Evolutionary conservation across 2,329 filamentous ascomycete genomes (phyloP).

Genomic region (Intubia oerlemansii): DNA sequence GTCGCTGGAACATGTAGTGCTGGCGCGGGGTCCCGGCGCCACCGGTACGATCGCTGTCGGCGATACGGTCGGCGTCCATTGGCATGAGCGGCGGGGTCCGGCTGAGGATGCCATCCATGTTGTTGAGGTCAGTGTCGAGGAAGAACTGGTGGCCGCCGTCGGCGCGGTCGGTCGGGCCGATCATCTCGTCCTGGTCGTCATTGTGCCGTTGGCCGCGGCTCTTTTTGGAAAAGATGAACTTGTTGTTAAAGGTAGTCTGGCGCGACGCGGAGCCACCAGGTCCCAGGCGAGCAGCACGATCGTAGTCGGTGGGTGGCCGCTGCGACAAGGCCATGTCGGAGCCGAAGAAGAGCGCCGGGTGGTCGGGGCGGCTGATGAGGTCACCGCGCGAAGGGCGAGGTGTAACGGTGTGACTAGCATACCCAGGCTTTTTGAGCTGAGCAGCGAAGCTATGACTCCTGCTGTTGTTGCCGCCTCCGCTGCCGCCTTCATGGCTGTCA

Average conservation of each 20-base stretch:
- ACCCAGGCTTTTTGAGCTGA: slow-evolving; percentile 24
- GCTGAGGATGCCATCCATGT: slow-evolving; percentile 82
- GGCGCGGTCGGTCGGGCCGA: slow-evolving; percentile 35
- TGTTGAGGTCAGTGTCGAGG: slow-evolving; percentile 69
- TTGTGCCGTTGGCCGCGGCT: slow-evolving; percentile 21
- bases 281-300: no score
- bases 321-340: slow-evolving; percentile 9
- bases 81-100: slow-evolving; percentile 50
- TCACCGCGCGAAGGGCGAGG: slow-evolving; percentile 27
- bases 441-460: slow-evolving; percentile 9
- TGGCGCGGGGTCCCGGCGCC: no score
- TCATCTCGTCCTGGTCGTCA: slow-evolving; percentile 35
- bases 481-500: no score
- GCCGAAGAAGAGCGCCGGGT: slow-evolving; percentile 5
- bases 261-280: slow-evolving; percentile 15
- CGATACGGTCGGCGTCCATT: slow-evolving; percentile 30
- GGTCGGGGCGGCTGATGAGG: slow-evolving; percentile 16
- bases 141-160: slow-evolving; percentile 39
- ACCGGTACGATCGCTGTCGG: no score
- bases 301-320: slow-evolving; percentile 13
- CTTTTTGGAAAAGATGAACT: slow-evolving; percentile 40
- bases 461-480: slow-evolving; percentile 17
- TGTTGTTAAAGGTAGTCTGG: slow-evolving; percentile 37
- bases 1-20: background rate
- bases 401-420: slow-evolving; percentile 30